phyloP scores from a whole-genome alignment of 2,329 filamentous ascomycete species.

The Neopestalotiopsis rosae region DNA sequence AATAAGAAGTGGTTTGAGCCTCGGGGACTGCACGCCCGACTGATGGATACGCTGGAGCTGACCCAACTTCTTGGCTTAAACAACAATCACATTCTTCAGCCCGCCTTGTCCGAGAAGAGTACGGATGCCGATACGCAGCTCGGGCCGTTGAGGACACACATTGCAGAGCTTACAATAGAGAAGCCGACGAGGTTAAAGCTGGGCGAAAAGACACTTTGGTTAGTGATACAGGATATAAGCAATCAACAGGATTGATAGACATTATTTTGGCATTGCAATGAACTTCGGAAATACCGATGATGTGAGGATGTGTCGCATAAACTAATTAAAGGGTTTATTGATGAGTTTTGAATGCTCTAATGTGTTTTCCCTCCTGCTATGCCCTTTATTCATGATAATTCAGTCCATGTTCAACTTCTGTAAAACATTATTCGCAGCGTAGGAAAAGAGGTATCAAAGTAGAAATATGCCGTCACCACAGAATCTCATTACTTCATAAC shows the following conservation, averaged over 20 bases:
- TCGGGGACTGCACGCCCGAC: conserved; percentile 42
- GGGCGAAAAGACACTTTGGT: conserved; percentile 7
- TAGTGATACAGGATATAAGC: background rate
- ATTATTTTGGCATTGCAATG: background rate
- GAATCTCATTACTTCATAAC: background rate
- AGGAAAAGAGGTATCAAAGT: background rate
- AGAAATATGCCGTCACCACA: background rate
- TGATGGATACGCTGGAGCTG: conserved; percentile 39
- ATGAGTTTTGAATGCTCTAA: background rate
- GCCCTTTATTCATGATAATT: background rate
- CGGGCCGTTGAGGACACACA: conserved; percentile 18
- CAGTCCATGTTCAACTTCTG: background rate
- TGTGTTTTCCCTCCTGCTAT: background rate
- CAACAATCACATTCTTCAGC: conserved; percentile 46
- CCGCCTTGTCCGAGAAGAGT: conserved; percentile 33
- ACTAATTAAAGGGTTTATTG: background rate
- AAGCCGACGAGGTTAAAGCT: background rate
- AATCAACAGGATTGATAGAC: background rate
- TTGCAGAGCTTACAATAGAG: background rate
- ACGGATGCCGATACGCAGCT: conserved; percentile 24
- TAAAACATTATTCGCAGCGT: background rate
- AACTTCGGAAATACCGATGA: background rate
- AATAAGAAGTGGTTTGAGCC: conserved; percentile 49
- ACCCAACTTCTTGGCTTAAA: conserved; percentile 26
- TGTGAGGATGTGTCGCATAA: background rate